Evolutionary conservation across 257 asterid genomes (phyloP), one percentile per base, ranked within the genome.

Genomic region (Eucommia ulmoides): DNA sequence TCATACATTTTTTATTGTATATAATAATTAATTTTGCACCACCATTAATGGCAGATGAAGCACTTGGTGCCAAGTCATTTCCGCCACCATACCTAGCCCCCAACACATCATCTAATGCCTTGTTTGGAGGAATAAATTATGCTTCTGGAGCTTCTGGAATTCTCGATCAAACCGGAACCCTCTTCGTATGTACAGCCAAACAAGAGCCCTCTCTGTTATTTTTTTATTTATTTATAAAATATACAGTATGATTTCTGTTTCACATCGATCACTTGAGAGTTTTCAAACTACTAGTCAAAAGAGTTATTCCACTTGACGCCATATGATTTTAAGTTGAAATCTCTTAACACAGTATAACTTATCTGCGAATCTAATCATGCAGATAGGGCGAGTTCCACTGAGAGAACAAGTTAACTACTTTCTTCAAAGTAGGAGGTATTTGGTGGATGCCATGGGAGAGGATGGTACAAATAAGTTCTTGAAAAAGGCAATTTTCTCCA

Each of bases 71-170:
- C 26, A 66, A 60, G 24, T 66, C 87, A 42, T 72, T 54, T 55
- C 75, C 82, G 33, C 74, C 77, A 5, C 86, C 86, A 0, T 78
- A 58, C 54, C 53, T 74, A 4, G 64, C 74, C 42, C 80, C 80
- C 23, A 24, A 69, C 58, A 51, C 71, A 11, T 61, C 61, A 19
- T 42, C 64, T 7, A 50, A 54, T 26, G 71, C 72, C 35, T 58
- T 73, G 14, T 65, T 59, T 23, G 38, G 24, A 24, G 83, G 87
- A 57, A 59, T 72, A 20, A 75, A 78, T 51, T 78, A 75, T 62
- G 87, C 80, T 33, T 78, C 87, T 3, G 87, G 83, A 20, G 78
- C 83, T 59, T 78, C 87, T 0, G 83, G 87, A n/a, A 74, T 78
- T 55, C 65, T 75, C 61, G 79, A 74, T 49, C 56, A 54, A 45